Conservation (phyloP, 2,329 filamentous ascomycete species). For the Sporothrix brasiliensis region DNA sequence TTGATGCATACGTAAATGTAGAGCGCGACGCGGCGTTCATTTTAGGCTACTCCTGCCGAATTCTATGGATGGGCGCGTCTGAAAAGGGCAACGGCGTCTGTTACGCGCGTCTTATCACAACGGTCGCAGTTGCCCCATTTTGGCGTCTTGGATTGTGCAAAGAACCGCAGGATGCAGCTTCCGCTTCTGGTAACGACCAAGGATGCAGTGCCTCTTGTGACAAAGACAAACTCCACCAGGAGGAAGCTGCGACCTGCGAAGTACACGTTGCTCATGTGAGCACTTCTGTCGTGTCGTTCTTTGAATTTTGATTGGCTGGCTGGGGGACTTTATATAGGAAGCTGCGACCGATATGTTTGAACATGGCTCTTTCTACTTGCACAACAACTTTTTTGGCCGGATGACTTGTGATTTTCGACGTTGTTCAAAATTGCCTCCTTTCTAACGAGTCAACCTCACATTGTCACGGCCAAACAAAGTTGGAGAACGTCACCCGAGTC, state of each 20-base stretch:
- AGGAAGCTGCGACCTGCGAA: conserved; percentile 19
- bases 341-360: not conserved
- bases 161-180: conserved; percentile 24
- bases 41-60: conserved; percentile 23
- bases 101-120: not conserved
- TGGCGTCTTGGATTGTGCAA: conserved; percentile 13
- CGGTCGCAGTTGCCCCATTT: conserved; percentile 14
- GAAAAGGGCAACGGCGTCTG: not conserved
- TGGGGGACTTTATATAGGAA: conserved; percentile 25
- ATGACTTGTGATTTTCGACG: not conserved
- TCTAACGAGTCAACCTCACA: not conserved
- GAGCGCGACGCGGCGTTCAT: conserved; percentile 27
- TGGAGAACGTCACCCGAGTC: not conserved
- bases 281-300: not conserved
- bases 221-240: conserved; percentile 25
- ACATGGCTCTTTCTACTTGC: conserved; percentile 15
- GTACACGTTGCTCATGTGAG: conserved; percentile 22
- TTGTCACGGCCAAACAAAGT: not conserved
- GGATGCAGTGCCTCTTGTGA: conserved; percentile 20
- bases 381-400: conserved; percentile 11
- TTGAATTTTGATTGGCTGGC: conserved; percentile 1
- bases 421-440: too few relatives aligned
- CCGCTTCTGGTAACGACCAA: conserved; percentile 25
- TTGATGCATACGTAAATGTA: conserved; percentile 26
- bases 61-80: conserved; percentile 11